Evolutionary conservation across 441 rosid genomes (phyloP), one percentile per base, ranked within the genome.

Genomic region (Euphorbia celastroides): DNA sequence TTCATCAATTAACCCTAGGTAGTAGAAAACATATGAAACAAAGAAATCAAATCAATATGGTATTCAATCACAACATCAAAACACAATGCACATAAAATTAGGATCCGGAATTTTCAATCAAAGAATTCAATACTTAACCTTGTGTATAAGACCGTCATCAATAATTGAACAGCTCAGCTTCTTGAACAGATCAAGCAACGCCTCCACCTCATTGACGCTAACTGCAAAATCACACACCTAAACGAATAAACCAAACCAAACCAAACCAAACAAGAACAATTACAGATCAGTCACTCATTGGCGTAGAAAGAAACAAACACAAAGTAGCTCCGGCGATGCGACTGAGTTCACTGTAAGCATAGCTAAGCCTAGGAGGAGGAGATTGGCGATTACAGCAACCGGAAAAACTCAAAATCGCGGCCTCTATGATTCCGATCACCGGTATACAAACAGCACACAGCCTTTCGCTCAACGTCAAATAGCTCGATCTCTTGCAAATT

Each of bases 101-200:
- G n/a, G n/a, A n/a, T n/a, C n/a, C n/a, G n/a, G n/a, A n/a, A n/a
- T n/a, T n/a, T n/a, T n/a, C n/a, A n/a, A n/a, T n/a, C n/a, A n/a
- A n/a, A n/a, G n/a, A n/a, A n/a, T n/a, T n/a, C n/a, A n/a, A n/a
- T n/a, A n/a, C n/a, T n/a, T n/a, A n/a, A 92, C 98, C 93, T 92
- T 92, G 78, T 92, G 96, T 69, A 92, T 87, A 67, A 90, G 75
- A 3, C 90, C 92, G 50, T 90, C 98, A 51, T 84, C 81, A 50
- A 88, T 74, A n/a, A 88, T 81, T 0, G 89, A 88, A 74, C 82
- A 75, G 58, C 96, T 90, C 60, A 90, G 58, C 78, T 83, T 86
- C 92, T 86, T 81, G 70, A 80, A 92, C 28, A 92, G 79, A 79
- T 82, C 93, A 52, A 74, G 74, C 79, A 92, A 68, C 6, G 96